Evolutionary conservation across 164 flowering plant genomes (phyloP).

Genomic region (Amborella trichopoda): DNA sequence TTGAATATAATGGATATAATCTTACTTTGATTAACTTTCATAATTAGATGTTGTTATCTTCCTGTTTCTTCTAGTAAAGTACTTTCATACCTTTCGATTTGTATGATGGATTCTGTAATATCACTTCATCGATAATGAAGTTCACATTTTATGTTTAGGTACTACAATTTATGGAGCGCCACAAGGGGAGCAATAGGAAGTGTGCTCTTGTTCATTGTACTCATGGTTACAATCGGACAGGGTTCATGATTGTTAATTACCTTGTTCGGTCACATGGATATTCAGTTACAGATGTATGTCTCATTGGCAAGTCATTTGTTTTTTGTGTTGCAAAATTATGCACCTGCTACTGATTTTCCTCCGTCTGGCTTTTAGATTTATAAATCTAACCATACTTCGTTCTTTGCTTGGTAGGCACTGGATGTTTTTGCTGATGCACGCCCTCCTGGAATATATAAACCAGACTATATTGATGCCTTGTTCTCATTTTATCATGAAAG

Average conservation of each 20-base stretch:
- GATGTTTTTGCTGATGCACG: slow-evolving; percentile 74
- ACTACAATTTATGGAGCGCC: slow-evolving; percentile 55
- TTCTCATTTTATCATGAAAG: slow-evolving; percentile 85
- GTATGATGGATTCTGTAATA: too few species aligned
- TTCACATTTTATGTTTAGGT: slow-evolving; percentile 39
- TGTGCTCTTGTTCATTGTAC: slow-evolving; percentile 90
- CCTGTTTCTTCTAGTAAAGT: too few species aligned
- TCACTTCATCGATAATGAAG: too few species aligned
- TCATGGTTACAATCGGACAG: slow-evolving; percentile 99
- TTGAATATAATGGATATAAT: too few species aligned
- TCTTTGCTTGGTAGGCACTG: slow-evolving; percentile 45
- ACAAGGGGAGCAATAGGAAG: slow-evolving; percentile 62
- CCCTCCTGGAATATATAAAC: slow-evolving; percentile 95
- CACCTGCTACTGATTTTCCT: neutral
- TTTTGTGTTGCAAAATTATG: neutral
- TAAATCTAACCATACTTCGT: too few species aligned
- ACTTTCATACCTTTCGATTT: too few species aligned
- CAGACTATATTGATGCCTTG: slow-evolving; percentile 80
- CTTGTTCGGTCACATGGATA: slow-evolving; percentile 64
- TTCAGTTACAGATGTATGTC: slow-evolving; percentile 68
- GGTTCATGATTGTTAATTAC: slow-evolving; percentile 85
- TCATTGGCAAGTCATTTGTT: slow-evolving; percentile 3
- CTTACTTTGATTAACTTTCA: too few species aligned
- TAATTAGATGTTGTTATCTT: too few species aligned
- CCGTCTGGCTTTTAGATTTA: too few species aligned